Base-by-base conservation (phyloP, 75 land plant species). In the Azolla pinnata region DNA sequence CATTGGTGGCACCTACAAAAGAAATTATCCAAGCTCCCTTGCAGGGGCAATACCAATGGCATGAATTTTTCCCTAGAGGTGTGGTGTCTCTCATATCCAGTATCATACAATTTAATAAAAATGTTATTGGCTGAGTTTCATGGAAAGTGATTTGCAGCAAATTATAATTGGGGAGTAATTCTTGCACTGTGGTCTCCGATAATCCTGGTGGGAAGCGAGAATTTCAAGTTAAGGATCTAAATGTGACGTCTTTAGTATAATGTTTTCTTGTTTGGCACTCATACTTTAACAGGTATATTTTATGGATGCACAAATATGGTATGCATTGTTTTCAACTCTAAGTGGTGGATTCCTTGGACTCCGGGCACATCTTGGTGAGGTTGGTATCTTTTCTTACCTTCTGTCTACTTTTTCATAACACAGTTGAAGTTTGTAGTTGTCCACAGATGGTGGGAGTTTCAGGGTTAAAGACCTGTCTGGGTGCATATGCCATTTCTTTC, bases 231-330 rank as follows among this genome's bases (percentile, higher is more conserved):
- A n/a, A n/a, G n/a, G n/a, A n/a, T n/a, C n/a, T n/a, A n/a, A n/a
- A n/a, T n/a, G n/a, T n/a, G n/a, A n/a, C n/a, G n/a, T n/a, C n/a
- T n/a, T n/a, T n/a, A n/a, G n/a, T n/a, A n/a, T n/a, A n/a, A n/a
- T n/a, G n/a, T n/a, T n/a, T n/a, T n/a, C n/a, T n/a, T n/a, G n/a
- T 18, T 2, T 2, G 27, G n/a, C n/a, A n/a, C n/a, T n/a, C n/a
- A 1, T 2, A 24, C 32, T 53, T 60, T 64, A 60, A 3, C 70
- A 95, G 99, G 96, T 95, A 2, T 95, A 95, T 69, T 89, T 95
- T 59, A 90, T 95, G 97, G 99, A 95, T 71, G 61, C 87, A n/a
- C 99, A 95, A 66, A 95, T 95, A 33, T 95, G 99, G 99, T 95
- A 90, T 78, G 75, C 99, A n/a, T 77, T 95, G 63, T 85, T 72